Percentiles rank a stretch among this genome's conserved stretches.
phyloP scores from a whole-genome alignment of 1,139 yeast species.

The Yamadazyma sp. region DNA sequence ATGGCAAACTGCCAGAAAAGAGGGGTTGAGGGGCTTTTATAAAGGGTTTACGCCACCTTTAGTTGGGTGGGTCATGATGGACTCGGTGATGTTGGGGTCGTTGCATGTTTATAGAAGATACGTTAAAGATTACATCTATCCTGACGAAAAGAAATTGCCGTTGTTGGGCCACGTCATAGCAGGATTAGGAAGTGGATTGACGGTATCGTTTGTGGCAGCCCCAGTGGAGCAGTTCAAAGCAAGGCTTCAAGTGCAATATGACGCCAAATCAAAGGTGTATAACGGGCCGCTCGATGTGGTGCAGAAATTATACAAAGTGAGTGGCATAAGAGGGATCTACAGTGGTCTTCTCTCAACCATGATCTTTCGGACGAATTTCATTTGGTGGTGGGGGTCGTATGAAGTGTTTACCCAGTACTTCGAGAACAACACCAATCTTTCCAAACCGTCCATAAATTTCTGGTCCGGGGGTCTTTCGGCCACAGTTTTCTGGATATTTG shows the following conservation, averaged over 20 bases:
- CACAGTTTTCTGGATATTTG: conserved; percentile 85
- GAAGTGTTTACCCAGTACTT: conserved; percentile 74
- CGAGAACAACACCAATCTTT: conserved; percentile 59
- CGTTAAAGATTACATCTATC: conserved; percentile 63
- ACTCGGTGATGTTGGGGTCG: conserved; percentile 84
- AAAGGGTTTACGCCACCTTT: conserved; percentile 92
- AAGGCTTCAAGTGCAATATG: conserved; percentile 85
- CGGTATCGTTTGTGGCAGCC: conserved; percentile 91
- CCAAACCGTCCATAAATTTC: conserved; percentile 71
- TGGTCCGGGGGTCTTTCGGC: conserved; percentile 92
- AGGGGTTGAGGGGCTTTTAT: conserved; percentile 76
- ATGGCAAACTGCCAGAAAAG: conserved; percentile 65
- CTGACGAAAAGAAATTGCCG: conserved; percentile 62
- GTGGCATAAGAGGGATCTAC: conserved; percentile 73
- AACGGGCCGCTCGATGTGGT: conserved; percentile 81
- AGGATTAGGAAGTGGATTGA: conserved; percentile 83
- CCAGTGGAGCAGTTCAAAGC: conserved; percentile 92
- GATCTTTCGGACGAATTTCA: conserved; percentile 82
- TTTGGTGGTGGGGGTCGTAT: conserved; percentile 95
- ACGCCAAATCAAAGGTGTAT: conserved; percentile 65
- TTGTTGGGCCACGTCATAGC: conserved; percentile 74
- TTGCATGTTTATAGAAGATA: conserved; percentile 72
- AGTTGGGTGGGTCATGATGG: conserved; percentile 94
- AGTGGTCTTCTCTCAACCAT: conserved; percentile 83
- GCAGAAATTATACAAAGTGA: conserved; percentile 48